phyloP scores from a whole-genome alignment of 1,139 yeast genomes.

The Yamadazyma sp. region DNA sequence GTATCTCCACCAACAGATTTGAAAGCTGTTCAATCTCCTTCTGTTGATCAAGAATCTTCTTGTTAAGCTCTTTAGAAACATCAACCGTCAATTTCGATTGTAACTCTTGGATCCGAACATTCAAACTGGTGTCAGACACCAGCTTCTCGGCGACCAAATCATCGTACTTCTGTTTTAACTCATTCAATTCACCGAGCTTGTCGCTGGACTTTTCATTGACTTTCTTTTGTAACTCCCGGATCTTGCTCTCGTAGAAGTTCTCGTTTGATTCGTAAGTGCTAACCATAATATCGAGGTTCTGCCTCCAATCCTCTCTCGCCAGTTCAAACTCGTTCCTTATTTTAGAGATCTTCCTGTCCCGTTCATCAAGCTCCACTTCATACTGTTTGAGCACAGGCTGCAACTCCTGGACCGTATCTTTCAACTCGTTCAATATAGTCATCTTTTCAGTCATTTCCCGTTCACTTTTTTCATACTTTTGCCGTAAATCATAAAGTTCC shows the following conservation, averaged over 20 bases:
- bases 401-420: slow-evolving; percentile 43
- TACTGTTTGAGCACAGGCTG: slow-evolving; percentile 48
- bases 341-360: slow-evolving; percentile 44
- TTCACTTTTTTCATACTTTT: slow-evolving; percentile 23
- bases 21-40: slow-evolving; percentile 13
- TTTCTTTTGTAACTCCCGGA: slow-evolving; percentile 19
- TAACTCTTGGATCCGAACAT: slow-evolving; percentile 16
- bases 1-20: slow-evolving; percentile 13
- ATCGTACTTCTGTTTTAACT: slow-evolving; percentile 9
- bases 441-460: slow-evolving; percentile 37
- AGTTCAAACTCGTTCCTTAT: slow-evolving; percentile 44
- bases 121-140: slow-evolving; percentile 6
- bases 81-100: slow-evolving; percentile 17
- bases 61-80: slow-evolving; percentile 10
- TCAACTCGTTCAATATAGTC: slow-evolving; percentile 39
- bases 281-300: slow-evolving; percentile 54
- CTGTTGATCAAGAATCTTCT: slow-evolving; percentile 10
- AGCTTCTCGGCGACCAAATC: slow-evolving; percentile 3
- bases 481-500: slow-evolving; percentile 16
- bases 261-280: slow-evolving; percentile 45
- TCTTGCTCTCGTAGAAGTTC: slow-evolving; percentile 28
- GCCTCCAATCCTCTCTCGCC: slow-evolving; percentile 59
- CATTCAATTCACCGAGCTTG: slow-evolving; percentile 7
- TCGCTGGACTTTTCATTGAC: slow-evolving; percentile 10
- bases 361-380: slow-evolving; percentile 36